These are phyloP conservation scores for Trametes villosa DNA, from an alignment of 768 basidiomycete genomes.

Conservation along the genomic window DNA sequence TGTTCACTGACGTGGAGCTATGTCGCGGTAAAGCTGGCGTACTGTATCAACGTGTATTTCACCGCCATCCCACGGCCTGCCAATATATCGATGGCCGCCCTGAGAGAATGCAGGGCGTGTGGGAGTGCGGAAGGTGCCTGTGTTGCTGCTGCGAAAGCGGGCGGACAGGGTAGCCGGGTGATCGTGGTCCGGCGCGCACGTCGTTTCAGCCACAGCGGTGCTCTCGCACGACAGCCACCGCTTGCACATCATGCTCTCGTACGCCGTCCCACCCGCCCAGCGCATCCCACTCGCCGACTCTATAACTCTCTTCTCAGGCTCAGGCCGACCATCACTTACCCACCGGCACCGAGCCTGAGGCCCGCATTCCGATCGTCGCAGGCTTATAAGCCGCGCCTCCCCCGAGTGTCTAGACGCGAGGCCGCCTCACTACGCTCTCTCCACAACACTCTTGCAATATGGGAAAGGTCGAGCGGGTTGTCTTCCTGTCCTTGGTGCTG, in stretches of 20 bases:
- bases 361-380: constrained; percentile 11
- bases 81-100: constrained; percentile 7
- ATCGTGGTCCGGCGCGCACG: constrained; percentile 9
- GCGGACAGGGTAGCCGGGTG: constrained; percentile 1
- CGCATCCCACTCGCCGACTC: constrained; percentile 1
- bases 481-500: constrained; percentile 88
- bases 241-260: constrained; percentile 6
- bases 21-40: constrained; percentile 16
- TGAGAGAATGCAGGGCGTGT: constrained; percentile 5
- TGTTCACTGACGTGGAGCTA: constrained; percentile 19
- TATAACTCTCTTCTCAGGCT: constrained; percentile 14
- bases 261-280: constrained; percentile 5
- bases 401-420: constrained; percentile 5
- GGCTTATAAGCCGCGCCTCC: constrained; percentile 12
- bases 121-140: not conserved
- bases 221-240: constrained; percentile 17
- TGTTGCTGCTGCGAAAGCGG: constrained; percentile 10
- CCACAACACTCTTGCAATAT: constrained; percentile 38
- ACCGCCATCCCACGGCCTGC: constrained; percentile 7
- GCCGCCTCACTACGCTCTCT: not conserved
- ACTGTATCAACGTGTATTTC: constrained; percentile 15
- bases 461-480: constrained; percentile 75
- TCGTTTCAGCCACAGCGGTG: constrained; percentile 20
- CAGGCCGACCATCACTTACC: constrained; percentile 2
- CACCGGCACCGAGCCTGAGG: not conserved